Percentiles rank a stretch among this genome's conserved stretches.
These are phyloP conservation scores for Gastrodia elata DNA, from an alignment of 106 monocot species.

Conservation along the genomic window DNA sequence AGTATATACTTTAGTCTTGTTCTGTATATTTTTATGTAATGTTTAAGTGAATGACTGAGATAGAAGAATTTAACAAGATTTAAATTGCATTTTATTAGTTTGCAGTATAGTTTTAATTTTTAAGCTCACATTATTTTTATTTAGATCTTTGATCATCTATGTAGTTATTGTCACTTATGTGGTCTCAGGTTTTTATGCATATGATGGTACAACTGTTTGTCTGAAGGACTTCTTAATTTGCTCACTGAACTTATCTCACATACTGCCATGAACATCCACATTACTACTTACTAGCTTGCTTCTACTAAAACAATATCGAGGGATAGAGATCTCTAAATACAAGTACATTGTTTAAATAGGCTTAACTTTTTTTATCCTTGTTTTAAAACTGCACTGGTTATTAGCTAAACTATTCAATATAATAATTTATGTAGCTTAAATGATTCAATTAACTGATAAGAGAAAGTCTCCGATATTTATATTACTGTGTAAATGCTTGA, in stretches of 20 bases:
- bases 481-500: neutral
- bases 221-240: neutral
- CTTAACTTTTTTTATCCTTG: neutral
- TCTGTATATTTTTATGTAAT: neutral
- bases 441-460: neutral
- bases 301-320: neutral
- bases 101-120: neutral
- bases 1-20: neutral
- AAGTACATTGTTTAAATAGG: neutral
- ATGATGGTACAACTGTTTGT: neutral
- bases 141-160: neutral
- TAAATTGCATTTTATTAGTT: neutral
- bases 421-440: neutral
- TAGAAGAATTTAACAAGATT: neutral
- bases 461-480: neutral
- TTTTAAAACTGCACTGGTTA: neutral
- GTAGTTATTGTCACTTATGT: neutral
- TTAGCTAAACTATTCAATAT: neutral
- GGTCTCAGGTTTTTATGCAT: neutral
- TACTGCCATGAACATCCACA: neutral
- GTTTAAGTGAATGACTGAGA: neutral
- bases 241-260: neutral
- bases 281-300: neutral
- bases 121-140: neutral
- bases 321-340: neutral